phyloP scores from a whole-genome alignment of 2,329 filamentous ascomycete genomes.

The Cadophora sp. region DNA sequence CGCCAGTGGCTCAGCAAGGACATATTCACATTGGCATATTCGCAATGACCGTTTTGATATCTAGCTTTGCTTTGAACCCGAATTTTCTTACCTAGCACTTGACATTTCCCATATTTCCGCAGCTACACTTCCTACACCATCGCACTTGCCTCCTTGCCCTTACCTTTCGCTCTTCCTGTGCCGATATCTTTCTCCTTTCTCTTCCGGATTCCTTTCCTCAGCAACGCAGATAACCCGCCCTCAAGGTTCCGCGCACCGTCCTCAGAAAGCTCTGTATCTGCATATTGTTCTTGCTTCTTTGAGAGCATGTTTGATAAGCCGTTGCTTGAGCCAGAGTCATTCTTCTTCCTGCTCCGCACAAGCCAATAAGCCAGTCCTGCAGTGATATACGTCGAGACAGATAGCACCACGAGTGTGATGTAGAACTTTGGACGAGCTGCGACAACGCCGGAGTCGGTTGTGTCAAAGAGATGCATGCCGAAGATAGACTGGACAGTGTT shows the following conservation, averaged over 20 bases:
- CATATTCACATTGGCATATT: too few species aligned
- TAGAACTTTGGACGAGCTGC: neutral
- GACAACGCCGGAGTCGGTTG: neutral
- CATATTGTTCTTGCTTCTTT: neutral
- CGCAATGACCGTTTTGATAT: neutral
- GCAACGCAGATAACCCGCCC: neutral
- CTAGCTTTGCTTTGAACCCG: neutral
- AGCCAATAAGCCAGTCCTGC: slow-evolving; percentile 2
- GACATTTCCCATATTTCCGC: neutral
- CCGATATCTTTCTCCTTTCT: too few species aligned
- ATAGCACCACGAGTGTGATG: neutral
- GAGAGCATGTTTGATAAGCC: neutral
- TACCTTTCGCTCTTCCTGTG: neutral
- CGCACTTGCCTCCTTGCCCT: neutral
- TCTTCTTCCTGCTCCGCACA: neutral
- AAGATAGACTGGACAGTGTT: neutral
- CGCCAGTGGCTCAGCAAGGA: neutral
- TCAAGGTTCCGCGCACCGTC: neutral
- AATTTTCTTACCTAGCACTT: neutral
- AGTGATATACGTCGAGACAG: neutral
- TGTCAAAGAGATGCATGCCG: neutral
- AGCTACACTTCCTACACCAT: neutral
- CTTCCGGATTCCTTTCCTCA: neutral
- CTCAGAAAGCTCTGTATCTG: neutral
- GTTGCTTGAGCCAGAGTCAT: neutral